phyloP scores from a whole-genome alignment of 1,139 yeast genomes.

The Geotrichum klebahnii region DNA sequence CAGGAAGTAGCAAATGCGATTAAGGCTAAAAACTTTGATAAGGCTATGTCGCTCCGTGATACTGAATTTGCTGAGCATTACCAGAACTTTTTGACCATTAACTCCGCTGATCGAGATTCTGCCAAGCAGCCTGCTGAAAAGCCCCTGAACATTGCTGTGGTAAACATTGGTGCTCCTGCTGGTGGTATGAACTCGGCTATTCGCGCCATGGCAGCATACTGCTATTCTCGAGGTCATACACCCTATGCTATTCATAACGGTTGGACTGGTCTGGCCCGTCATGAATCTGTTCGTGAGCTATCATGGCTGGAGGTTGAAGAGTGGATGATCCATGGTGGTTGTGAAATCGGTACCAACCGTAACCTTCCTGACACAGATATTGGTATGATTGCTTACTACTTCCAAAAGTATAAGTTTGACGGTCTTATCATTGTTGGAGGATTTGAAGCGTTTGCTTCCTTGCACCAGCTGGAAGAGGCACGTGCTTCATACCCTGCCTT shows the following conservation, averaged over 20 bases:
- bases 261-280: slow-evolving; percentile 78
- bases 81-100: slow-evolving; percentile 63
- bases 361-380: slow-evolving; percentile 73
- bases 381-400: slow-evolving; percentile 85
- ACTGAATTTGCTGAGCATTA: slow-evolving; percentile 80
- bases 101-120: slow-evolving; percentile 63
- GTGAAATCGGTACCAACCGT: slow-evolving; percentile 93
- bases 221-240: slow-evolving; percentile 84
- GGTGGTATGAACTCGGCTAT: slow-evolving; percentile 94
- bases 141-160: slow-evolving; percentile 67
- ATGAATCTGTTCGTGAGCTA: slow-evolving; percentile 69
- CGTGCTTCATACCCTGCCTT: slow-evolving; percentile 77
- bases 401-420: slow-evolving; percentile 78
- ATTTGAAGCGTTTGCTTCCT: slow-evolving; percentile 83
- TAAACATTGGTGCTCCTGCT: slow-evolving; percentile 95
- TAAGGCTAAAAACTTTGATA: slow-evolving; percentile 68
- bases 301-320: slow-evolving; percentile 84
- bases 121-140: slow-evolving; percentile 41
- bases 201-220: slow-evolving; percentile 84
- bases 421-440: slow-evolving; percentile 93
- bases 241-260: slow-evolving; percentile 89
- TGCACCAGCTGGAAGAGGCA: slow-evolving; percentile 72
- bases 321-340: slow-evolving; percentile 90
- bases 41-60: slow-evolving; percentile 83
- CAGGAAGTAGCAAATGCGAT: slow-evolving; percentile 85